Evolutionary conservation across 495 filamentous ascomycete species (phyloP).

Genomic region (Neurospora sp.): DNA sequence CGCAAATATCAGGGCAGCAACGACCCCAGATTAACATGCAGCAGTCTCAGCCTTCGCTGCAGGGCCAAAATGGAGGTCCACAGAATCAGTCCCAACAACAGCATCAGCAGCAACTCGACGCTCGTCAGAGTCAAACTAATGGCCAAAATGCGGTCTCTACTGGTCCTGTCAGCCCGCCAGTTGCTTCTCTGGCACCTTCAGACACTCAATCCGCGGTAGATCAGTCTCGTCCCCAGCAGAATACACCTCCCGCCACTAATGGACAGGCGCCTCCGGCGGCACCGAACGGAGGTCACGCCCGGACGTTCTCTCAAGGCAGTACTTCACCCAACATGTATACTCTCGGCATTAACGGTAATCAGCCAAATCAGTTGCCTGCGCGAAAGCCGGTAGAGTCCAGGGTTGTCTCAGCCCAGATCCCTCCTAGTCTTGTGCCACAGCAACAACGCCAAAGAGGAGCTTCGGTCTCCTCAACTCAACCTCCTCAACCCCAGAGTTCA

Average conservation of each 20-base stretch:
- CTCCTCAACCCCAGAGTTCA: background rate
- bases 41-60: slow-evolving; percentile 6
- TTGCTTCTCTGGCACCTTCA: slow-evolving; percentile 5
- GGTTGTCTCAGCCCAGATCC: background rate
- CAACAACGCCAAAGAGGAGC: slow-evolving; percentile 2
- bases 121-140: background rate
- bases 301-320: background rate
- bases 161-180: background rate
- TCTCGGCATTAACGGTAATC: background rate
- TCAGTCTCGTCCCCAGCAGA: slow-evolving; percentile 7
- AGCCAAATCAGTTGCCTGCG: background rate
- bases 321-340: background rate
- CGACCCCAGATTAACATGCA: slow-evolving; percentile 1
- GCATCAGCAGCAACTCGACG: slow-evolving; percentile 2
- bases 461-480: slow-evolving; percentile 1
- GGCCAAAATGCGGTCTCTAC: background rate
- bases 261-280: background rate
- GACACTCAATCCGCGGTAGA: slow-evolving; percentile 8
- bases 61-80: slow-evolving; percentile 1
- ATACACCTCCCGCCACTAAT: slow-evolving; percentile 10
- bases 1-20: slow-evolving; percentile 1
- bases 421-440: background rate
- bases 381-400: slow-evolving; percentile 6
- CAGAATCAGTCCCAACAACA: background rate
- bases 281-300: background rate